A percentile compares a stretch with the other conserved stretches of the same genome.
Conservation (phyloP, 106 monocot species). For the Dendrobium nobile region DNA sequence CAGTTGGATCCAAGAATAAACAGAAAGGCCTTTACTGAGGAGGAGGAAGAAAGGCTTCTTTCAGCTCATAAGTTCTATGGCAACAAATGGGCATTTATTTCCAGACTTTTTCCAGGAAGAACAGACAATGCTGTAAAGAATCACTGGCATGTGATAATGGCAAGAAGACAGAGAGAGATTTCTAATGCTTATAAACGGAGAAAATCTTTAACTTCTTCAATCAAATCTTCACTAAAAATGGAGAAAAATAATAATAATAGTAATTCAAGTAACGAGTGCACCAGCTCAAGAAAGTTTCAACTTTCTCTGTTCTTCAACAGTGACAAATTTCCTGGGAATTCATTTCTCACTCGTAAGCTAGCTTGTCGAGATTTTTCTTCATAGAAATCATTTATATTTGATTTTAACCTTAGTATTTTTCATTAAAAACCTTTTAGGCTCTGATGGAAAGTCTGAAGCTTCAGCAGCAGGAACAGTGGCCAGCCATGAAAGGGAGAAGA, state of each 20-base stretch:
- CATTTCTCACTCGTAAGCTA: neutral
- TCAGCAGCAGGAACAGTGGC: neutral
- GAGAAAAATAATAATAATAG: no score
- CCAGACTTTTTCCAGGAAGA: conserved; percentile 4
- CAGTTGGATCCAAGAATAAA: conserved; percentile 11
- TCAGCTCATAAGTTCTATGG: conserved; percentile 1
- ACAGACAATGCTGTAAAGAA: conserved; percentile 13
- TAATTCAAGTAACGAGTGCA: no score
- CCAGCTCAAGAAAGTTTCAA: neutral
- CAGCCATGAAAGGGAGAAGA: neutral
- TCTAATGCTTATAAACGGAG: neutral
- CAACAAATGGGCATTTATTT: conserved; percentile 9
- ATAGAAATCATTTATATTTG: neutral
- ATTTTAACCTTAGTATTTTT: neutral
- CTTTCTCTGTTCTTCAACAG: neutral
- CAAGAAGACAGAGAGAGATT: conserved; percentile 2
- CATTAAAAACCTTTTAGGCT: neutral
- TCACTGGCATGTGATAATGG: conserved; percentile 15
- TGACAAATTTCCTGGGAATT: neutral
- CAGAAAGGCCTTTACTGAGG: conserved; percentile 6
- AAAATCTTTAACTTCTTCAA: neutral
- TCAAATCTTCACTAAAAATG: neutral
- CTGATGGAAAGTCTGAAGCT: neutral
- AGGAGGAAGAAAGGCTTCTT: conserved; percentile 10
- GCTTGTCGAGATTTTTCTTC: neutral